Conservation (phyloP, 2,329 filamentous ascomycete species). For the Diaporthe ampelina region DNA sequence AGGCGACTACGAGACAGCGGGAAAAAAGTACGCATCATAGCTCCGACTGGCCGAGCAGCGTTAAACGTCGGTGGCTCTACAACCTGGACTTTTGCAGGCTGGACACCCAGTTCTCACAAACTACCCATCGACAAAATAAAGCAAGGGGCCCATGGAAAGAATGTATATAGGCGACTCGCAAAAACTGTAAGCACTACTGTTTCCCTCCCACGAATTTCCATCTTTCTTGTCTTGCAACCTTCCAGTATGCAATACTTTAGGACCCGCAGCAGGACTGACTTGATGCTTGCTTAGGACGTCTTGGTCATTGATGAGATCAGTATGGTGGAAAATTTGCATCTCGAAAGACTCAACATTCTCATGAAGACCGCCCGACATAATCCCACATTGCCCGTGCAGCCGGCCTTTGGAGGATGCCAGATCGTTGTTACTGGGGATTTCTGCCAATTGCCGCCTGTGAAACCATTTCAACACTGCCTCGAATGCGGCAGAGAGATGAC, state of each 20-base stretch:
- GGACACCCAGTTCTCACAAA: constrained; percentile 63
- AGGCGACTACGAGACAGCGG: constrained; percentile 52
- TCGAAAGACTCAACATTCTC: constrained; percentile 64
- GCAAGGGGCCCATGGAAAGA: constrained; percentile 49
- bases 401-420: constrained; percentile 63
- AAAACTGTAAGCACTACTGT: constrained; percentile 46
- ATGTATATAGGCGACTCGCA: constrained; percentile 54
- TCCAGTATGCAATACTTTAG: no score
- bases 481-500: constrained; percentile 57
- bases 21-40: constrained; percentile 63
- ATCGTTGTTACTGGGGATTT: constrained; percentile 72
- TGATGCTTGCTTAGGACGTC: constrained; percentile 56
- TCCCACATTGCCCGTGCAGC: constrained; percentile 7
- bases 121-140: constrained; percentile 54
- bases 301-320: constrained; percentile 77
- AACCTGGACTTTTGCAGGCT: constrained; percentile 70
- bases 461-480: constrained; percentile 67
- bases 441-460: constrained; percentile 71
- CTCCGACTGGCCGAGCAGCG: constrained; percentile 72
- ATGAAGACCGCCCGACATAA: constrained; percentile 55
- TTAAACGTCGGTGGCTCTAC: constrained; percentile 69
- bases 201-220: no score
- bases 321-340: constrained; percentile 71
- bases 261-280: no score
- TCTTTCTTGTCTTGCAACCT: no score